Percentiles rank a stretch among this genome's conserved stretches.
Conservation (phyloP, 305 asterid genomes). For the Fraxinus baroniana region DNA sequence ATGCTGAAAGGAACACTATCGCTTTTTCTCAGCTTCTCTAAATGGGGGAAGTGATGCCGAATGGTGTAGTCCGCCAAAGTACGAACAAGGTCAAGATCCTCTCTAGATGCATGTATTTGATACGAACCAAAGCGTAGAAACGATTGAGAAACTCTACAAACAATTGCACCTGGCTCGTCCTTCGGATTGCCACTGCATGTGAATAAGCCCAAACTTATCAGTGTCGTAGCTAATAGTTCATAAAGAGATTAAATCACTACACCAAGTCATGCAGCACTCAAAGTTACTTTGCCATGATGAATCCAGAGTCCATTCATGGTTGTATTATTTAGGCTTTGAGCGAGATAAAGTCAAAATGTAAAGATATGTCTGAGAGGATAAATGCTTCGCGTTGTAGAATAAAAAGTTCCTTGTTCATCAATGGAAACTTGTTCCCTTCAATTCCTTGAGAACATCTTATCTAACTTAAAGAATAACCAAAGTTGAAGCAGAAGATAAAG, state of each 20-base stretch:
- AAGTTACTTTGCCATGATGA: background rate
- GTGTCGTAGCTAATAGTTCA: conserved; percentile 5
- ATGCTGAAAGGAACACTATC: conserved; percentile 74
- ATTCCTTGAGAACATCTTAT: background rate
- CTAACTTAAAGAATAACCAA: conserved; percentile 8
- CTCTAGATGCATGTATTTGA: conserved; percentile 88
- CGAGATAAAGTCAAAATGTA: background rate
- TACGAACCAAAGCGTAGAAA: conserved; percentile 93
- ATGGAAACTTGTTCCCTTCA: background rate
- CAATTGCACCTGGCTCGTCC: conserved; percentile 96
- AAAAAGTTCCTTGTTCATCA: background rate
- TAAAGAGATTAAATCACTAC: conserved; percentile 1
- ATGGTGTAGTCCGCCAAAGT: conserved; percentile 84
- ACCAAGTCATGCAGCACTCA: background rate
- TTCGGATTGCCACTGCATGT: conserved; percentile 88
- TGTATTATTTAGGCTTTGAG: background rate
- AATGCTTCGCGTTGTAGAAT: background rate
- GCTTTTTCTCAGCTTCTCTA: conserved; percentile 72
- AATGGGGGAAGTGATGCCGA: conserved; percentile 76
- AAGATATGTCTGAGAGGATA: background rate
- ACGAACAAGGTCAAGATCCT: conserved; percentile 70
- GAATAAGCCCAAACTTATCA: conserved; percentile 22
- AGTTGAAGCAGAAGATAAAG: conserved; percentile 13
- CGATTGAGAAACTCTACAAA: conserved; percentile 88
- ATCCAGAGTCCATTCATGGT: background rate